Percentiles rank a stretch among this genome's conserved stretches.
These are phyloP conservation scores for Xylaria sp. DNA, from an alignment of 2,329 filamentous ascomycete genomes.

Conservation along the genomic window DNA sequence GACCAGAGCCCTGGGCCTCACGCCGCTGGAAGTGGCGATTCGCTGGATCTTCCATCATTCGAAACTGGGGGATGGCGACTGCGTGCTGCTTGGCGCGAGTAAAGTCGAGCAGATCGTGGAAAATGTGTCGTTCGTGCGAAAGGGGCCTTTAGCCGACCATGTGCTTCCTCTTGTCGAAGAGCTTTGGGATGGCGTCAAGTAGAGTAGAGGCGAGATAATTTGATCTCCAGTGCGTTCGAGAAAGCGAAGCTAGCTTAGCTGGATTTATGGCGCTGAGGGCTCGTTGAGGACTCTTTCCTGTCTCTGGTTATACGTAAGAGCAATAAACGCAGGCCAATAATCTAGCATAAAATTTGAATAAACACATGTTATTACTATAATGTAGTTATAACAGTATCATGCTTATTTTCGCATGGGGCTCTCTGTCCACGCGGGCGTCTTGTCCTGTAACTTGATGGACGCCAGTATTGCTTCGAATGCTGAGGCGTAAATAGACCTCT, in stretches of 20 bases:
- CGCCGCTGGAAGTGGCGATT: neutral
- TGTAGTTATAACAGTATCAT: too few species aligned
- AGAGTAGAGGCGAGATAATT: conserved; percentile 34
- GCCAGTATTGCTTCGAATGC: too few species aligned
- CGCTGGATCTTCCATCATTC: conserved; percentile 46
- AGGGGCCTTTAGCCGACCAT: conserved; percentile 49
- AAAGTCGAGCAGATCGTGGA: conserved; percentile 48
- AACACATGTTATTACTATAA: too few species aligned
- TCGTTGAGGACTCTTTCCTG: too few species aligned
- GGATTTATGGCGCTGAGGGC: too few species aligned
- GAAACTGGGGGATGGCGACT: conserved; percentile 44
- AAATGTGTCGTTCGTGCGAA: conserved; percentile 46
- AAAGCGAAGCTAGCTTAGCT: neutral
- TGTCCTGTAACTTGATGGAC: too few species aligned
- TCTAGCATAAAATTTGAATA: too few species aligned
- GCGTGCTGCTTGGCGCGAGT: conserved; percentile 53
- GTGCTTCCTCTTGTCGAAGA: conserved; percentile 39
- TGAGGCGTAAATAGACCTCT: neutral
- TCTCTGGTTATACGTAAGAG: too few species aligned
- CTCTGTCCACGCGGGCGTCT: too few species aligned
- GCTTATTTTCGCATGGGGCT: too few species aligned
- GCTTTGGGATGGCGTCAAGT: conserved; percentile 43
- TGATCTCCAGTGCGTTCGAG: neutral
- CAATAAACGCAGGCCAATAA: too few species aligned
- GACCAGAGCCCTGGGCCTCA: conserved; percentile 25